Evolutionary conservation across 805 yeast species (phyloP), one percentile per base, ranked within the genome.

Genomic region (Candida lessepsii): DNA sequence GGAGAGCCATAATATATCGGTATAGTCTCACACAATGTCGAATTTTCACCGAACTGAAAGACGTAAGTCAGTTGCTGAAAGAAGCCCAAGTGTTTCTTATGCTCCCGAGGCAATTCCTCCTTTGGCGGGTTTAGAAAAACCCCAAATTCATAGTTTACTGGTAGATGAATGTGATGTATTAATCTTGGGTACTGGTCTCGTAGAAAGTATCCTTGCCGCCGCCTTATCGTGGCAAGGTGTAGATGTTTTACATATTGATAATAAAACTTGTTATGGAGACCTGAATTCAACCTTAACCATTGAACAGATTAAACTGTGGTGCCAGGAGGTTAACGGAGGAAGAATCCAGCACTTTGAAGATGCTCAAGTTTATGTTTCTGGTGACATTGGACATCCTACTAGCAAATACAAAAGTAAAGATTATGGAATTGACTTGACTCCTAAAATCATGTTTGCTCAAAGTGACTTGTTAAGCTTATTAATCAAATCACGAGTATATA

Each of bases 221-320:
- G 91, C 97, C 0, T 71, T 93, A 34, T 84, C 97, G 9, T 93
- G 99, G 98, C 96, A 88, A 53, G 99, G 99, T n/a, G 80, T 93
- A n/a, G 80, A 76, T 48, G 97, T 93, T 7, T 67, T 93, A 31
- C 99, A 93, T 57, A 79, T 93, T 21, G 99, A 93, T 60, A 70
- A 80, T 30, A 84, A 89, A 56, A 73, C 79, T 20, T 83, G 86
- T 58, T 93, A 93, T 54, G 99, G 99, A 15, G 98, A 90, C 58
- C 75, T 83, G 25, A 75, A 83, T 36, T 89, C 97, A 5, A 86
- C 96, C 2, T 65, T 93, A 37, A 85, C 95, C 15, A 77, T 89
- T 35, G 96, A 88, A 49, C 96, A 93, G 61, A 62, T 89, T 46
- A 82, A 81, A 56, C 71, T 76, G 32, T 91, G 97, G 97, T 87